Base-by-base conservation (phyloP, 257 asterid species). In the Ophiorrhiza pumila region DNA sequence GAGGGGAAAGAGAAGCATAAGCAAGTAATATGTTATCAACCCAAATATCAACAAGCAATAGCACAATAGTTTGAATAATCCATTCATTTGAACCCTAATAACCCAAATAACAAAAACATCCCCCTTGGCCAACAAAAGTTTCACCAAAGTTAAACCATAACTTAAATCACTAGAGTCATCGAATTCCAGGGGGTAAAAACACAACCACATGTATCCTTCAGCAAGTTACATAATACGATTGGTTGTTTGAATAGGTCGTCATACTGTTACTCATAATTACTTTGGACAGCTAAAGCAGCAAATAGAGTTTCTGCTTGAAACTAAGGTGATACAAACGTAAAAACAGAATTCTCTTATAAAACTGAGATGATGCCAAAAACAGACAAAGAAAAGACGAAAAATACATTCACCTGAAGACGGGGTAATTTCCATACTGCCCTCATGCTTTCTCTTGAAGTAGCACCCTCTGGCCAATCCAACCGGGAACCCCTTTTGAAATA, bases 401-500 rank as follows among this genome's bases (percentile, higher is more conserved):
- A n/a, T n/a, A 25, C 32, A 46, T 55, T 47, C 29, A 82, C 89
- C 89, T 85, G 89, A 73, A 85, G 89, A 55, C 85, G 86, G 22
- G 89, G 82, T 14, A 82, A 75, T 71, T 82, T 85, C 79, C 75
- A 71, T 7, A 85, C 85, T 52, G 83, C 75, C 71, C 79, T 82
- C 39, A 82, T 82, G 60, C 89, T 85, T 42, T 85, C 87, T 65
- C 87, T 78, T 23, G 89, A 85, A 2, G 87, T 80, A 60, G 87
- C 83, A 69, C 87, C 83, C 71, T 85, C 87, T 55, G 89, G 89
- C 89, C 89, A 85, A 66, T 78, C 82, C 63, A 85, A 61, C 73
- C 85, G 69, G 3, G 34, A 71, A 80, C 85, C 83, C 65, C 83
- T 80, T 73, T 78, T 80, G 52, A 82, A 77, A 80, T 82, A 85